phyloP scores from a whole-genome alignment of 2,329 filamentous ascomycete species.

The Cladosporium sp. region DNA sequence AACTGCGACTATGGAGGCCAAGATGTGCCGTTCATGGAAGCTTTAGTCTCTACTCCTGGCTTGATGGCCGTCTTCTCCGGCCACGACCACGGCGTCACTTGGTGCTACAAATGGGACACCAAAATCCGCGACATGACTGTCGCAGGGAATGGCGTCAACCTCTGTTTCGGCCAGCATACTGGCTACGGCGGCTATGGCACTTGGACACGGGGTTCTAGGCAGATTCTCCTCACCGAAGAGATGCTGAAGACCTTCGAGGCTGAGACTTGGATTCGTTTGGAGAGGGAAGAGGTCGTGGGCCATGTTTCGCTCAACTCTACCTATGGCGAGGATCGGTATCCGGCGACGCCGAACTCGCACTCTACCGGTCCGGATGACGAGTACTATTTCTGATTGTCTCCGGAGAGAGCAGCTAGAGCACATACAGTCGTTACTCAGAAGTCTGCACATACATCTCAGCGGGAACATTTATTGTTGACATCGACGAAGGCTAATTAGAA shows the following conservation, averaged over 20 bases:
- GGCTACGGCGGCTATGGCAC: constrained; percentile 32
- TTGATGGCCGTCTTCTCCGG: constrained; percentile 59
- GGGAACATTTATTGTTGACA: no score
- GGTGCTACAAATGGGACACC: constrained; percentile 31
- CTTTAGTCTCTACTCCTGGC: constrained; percentile 51
- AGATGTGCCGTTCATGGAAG: constrained; percentile 61
- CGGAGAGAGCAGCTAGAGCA: no score
- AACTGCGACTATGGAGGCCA: constrained; percentile 40
- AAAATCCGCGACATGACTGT: constrained; percentile 25
- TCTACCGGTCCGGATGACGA: not conserved
- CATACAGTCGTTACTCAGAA: no score
- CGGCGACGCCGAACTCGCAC: not conserved
- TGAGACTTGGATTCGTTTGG: constrained; percentile 32
- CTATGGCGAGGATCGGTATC: constrained; percentile 18
- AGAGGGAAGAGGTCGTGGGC: constrained; percentile 27
- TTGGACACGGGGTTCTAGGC: constrained; percentile 29
- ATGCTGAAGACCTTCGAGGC: constrained; percentile 19
- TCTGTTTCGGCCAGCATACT: constrained; percentile 31
- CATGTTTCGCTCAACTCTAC: constrained; percentile 28
- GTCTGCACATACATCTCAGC: no score
- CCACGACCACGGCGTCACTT: constrained; percentile 52
- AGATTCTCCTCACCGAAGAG: constrained; percentile 25
- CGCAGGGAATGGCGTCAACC: constrained; percentile 28
- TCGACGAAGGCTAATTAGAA: no score
- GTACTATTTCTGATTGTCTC: not conserved